A percentile compares a stretch with the other conserved stretches of the same genome.
These are phyloP conservation scores for Pseudozyma pruni DNA, from an alignment of 1,284 basidiomycete genomes.

Conservation along the genomic window DNA sequence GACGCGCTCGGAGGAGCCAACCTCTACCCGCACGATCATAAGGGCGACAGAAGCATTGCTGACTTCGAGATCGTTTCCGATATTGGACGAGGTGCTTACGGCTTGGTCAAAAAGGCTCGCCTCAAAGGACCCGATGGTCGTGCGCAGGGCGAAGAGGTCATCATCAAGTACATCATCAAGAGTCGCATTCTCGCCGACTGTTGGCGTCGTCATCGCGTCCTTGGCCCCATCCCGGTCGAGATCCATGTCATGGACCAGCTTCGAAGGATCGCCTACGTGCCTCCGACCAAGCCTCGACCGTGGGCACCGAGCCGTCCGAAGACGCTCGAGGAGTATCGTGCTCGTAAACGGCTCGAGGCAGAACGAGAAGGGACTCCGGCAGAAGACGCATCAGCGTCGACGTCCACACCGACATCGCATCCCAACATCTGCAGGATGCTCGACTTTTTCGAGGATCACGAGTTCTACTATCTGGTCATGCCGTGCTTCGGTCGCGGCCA, in stretches of 20 bases:
- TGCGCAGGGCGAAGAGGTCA: slow-evolving; percentile 72
- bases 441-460: slow-evolving; percentile 97
- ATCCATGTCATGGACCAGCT: slow-evolving; percentile 92
- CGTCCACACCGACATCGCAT: slow-evolving; percentile 70
- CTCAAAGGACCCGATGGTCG: slow-evolving; percentile 79
- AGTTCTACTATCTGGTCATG: slow-evolving; percentile 89
- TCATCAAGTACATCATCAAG: slow-evolving; percentile 99
- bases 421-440: slow-evolving; percentile 91
- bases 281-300: slow-evolving; percentile 44
- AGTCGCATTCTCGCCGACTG: slow-evolving; percentile 97
- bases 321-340: slow-evolving; percentile 40
- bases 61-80: slow-evolving; percentile 62
- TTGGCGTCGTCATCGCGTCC: slow-evolving; percentile 92
- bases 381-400: neutral
- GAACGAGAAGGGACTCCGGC: slow-evolving; percentile 12
- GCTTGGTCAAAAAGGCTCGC: slow-evolving; percentile 88
- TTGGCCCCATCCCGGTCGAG: slow-evolving; percentile 97
- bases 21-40: slow-evolving; percentile 23
- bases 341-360: slow-evolving; percentile 22
- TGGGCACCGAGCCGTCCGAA: slow-evolving; percentile 45
- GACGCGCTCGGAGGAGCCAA: slow-evolving; percentile 8
- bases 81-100: slow-evolving; percentile 88
- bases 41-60: slow-evolving; percentile 41
- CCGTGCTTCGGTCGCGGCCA: slow-evolving; percentile 71
- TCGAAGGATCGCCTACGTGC: slow-evolving; percentile 75